These are phyloP conservation scores for Acarospora socialis DNA, from an alignment of 2,329 filamentous ascomycete species.

Conservation along the genomic window DNA sequence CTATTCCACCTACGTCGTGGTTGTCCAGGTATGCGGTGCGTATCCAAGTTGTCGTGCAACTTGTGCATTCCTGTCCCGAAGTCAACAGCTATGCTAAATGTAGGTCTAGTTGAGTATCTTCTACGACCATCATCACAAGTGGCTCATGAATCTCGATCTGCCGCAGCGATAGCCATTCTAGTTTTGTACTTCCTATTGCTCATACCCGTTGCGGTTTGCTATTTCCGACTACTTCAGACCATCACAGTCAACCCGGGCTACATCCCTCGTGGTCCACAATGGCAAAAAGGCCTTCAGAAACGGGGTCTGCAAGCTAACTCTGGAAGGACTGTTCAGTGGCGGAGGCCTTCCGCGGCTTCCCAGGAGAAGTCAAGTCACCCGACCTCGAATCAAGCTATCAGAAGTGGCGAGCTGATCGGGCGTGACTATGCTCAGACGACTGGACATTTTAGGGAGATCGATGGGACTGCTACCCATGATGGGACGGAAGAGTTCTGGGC, in stretches of 20 bases:
- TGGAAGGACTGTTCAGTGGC: conserved; percentile 8
- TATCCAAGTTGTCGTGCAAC: not conserved
- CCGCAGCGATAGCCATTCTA: conserved; percentile 54
- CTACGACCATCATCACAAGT: conserved; percentile 34
- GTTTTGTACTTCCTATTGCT: conserved; percentile 61
- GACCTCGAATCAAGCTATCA: too few species aligned
- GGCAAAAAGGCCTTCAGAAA: conserved; percentile 8
- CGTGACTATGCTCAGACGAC: too few species aligned
- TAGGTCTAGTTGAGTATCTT: conserved; percentile 66
- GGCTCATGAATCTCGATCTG: conserved; percentile 30
- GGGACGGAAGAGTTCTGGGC: conserved; percentile 65
- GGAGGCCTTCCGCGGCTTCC: conserved; percentile 7
- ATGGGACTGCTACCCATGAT: too few species aligned
- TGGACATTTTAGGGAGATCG: too few species aligned
- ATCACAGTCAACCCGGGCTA: conserved; percentile 61
- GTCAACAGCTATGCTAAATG: too few species aligned
- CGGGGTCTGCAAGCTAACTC: conserved; percentile 4
- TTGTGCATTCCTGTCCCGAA: conserved; percentile 6
- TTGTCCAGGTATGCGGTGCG: conserved; percentile 52
- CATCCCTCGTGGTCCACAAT: conserved; percentile 46
- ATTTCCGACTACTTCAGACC: conserved; percentile 54
- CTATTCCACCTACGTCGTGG: conserved; percentile 58
- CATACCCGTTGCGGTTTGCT: conserved; percentile 49
- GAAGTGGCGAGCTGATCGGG: too few species aligned
- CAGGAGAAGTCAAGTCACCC: conserved; percentile 15